These are phyloP conservation scores for Chlorophyllum brunneum DNA, from an alignment of 768 basidiomycete species.

Conservation along the genomic window DNA sequence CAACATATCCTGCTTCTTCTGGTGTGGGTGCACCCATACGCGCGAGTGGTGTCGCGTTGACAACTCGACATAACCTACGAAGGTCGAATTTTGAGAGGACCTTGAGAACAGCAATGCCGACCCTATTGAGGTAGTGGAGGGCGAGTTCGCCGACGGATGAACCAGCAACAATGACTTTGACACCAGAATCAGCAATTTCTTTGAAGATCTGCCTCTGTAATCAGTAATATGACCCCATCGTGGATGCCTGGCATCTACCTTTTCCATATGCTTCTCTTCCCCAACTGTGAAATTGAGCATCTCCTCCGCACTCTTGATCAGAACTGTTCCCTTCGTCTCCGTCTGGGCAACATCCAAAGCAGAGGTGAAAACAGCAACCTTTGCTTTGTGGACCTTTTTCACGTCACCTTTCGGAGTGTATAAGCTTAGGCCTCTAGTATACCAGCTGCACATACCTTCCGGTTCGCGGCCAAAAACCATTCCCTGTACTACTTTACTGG, in stretches of 20 bases:
- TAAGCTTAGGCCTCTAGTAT: not conserved
- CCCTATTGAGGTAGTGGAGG: constrained; percentile 92
- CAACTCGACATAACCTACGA: constrained; percentile 89
- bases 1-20: constrained; percentile 92
- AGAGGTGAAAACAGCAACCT: constrained; percentile 94
- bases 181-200: constrained; percentile 94
- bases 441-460: constrained; percentile 58
- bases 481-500: constrained; percentile 86
- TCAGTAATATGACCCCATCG: not conserved
- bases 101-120: constrained; percentile 93
- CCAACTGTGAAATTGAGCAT: constrained; percentile 96
- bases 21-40: constrained; percentile 94
- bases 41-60: constrained; percentile 93
- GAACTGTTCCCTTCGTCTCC: constrained; percentile 97
- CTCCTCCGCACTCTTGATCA: constrained; percentile 92
- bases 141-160: constrained; percentile 93
- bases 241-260: no score
- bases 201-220: constrained; percentile 70
- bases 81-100: constrained; percentile 98
- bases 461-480: constrained; percentile 99
- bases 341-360: constrained; percentile 93
- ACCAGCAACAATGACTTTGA: constrained; percentile 92
- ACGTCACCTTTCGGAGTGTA: constrained; percentile 63
- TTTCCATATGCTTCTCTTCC: constrained; percentile 96
- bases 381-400: constrained; percentile 80